Conservation (phyloP, 1,284 basidiomycete species). For the Trametes polyzona region DNA sequence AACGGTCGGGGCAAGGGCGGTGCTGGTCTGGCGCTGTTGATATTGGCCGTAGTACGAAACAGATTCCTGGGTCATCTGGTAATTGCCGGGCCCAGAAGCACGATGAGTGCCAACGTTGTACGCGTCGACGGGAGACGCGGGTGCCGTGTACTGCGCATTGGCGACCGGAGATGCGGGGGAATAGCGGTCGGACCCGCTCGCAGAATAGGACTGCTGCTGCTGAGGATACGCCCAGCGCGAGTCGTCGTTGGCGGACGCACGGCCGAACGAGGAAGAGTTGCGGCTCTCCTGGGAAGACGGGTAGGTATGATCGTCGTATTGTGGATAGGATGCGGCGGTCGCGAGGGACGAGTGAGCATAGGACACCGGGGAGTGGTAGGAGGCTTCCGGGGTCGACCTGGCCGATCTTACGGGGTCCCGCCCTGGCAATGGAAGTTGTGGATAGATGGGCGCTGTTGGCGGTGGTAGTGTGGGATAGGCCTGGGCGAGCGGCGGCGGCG, state of each 20-base stretch:
- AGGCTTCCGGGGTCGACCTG: slow-evolving; percentile 29
- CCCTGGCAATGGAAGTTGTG: slow-evolving; percentile 10
- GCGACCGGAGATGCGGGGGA: slow-evolving; percentile 18
- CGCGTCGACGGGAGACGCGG: slow-evolving; percentile 20
- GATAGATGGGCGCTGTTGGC: slow-evolving; percentile 22
- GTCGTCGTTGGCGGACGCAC: slow-evolving; percentile 9
- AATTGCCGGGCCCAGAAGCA: background rate
- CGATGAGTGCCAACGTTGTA: slow-evolving; percentile 4
- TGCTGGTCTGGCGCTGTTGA: slow-evolving; percentile 4
- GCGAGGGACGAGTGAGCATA: slow-evolving; percentile 17
- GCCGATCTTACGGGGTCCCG: slow-evolving; percentile 25
- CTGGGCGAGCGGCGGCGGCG: slow-evolving; percentile 34
- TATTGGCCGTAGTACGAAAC: slow-evolving; percentile 14
- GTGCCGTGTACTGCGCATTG: slow-evolving; percentile 14
- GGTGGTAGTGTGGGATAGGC: slow-evolving; percentile 24
- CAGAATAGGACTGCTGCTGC: slow-evolving; percentile 19
- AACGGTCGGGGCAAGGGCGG: slow-evolving; percentile 5
- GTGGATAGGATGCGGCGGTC: slow-evolving; percentile 2
- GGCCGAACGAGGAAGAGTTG: slow-evolving; percentile 14
- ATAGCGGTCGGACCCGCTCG: slow-evolving; percentile 20
- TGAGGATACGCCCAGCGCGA: slow-evolving; percentile 21
- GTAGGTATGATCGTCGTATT: slow-evolving; percentile 15
- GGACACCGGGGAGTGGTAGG: slow-evolving; percentile 19
- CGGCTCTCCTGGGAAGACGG: slow-evolving; percentile 21
- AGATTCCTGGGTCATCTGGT: slow-evolving; percentile 1